phyloP scores from a whole-genome alignment of 75 land plant species.

The Selaginella tamariscina region DNA sequence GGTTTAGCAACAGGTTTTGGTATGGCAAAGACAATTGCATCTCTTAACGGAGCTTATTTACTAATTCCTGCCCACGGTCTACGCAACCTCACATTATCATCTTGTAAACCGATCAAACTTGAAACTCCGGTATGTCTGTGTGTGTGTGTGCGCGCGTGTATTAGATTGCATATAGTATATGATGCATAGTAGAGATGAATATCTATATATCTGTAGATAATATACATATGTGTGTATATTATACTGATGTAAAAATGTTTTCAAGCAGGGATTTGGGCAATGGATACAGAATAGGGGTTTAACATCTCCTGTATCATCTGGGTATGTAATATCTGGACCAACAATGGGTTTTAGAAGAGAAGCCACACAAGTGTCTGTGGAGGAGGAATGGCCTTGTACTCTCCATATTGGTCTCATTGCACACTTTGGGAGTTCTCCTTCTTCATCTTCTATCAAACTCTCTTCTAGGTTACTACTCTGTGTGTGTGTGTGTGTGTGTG shows the following conservation, averaged over 20 bases:
- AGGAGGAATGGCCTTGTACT: slow-evolving; percentile 91
- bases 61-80: slow-evolving; percentile 72
- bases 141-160: too few relatives aligned
- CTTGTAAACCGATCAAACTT: too few relatives aligned
- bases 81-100: slow-evolving; percentile 42
- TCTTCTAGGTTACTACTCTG: too few relatives aligned
- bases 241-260: background rate
- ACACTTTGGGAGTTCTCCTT: slow-evolving; percentile 26
- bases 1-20: slow-evolving; percentile 40
- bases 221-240: slow-evolving; percentile 41
- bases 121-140: too few relatives aligned
- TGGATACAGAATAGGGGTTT: slow-evolving; percentile 66
- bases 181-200: too few relatives aligned
- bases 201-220: slow-evolving; percentile 54
- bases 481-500: too few relatives aligned
- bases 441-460: slow-evolving; percentile 6
- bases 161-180: too few relatives aligned
- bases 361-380: slow-evolving; percentile 14
- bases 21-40: slow-evolving; percentile 57
- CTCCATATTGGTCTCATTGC: slow-evolving; percentile 59
- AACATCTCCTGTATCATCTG: slow-evolving; percentile 67
- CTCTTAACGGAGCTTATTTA: slow-evolving; percentile 58
- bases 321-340: slow-evolving; percentile 63
- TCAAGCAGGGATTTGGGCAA: slow-evolving; percentile 32
- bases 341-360: slow-evolving; percentile 48